Evolutionary conservation across 495 filamentous ascomycete genomes (phyloP).

Genomic region (Massariosphaeria phaeospora): DNA sequence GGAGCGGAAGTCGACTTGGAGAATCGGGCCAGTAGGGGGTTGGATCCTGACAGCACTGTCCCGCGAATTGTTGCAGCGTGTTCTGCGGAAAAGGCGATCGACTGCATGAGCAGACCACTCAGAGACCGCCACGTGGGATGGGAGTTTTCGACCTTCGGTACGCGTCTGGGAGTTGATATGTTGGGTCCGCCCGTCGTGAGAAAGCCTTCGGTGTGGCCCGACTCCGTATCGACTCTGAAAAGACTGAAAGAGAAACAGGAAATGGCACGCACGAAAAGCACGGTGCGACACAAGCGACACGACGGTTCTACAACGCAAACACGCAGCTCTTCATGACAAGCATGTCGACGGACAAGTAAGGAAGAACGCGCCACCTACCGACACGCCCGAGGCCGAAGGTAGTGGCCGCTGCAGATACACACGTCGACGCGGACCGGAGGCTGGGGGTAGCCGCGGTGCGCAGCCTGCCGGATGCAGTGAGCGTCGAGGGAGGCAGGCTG

Average conservation of each 20-base stretch:
- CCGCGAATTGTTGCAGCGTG: conserved; percentile 16
- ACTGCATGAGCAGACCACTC: conserved; percentile 32
- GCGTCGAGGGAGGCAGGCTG: neutral
- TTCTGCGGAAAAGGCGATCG: conserved; percentile 25
- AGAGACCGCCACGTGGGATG: conserved; percentile 35
- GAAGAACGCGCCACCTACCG: neutral
- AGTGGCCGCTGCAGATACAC: too few relatives aligned
- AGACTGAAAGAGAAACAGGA: conserved; percentile 5
- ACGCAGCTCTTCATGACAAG: neutral
- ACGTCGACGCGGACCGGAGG: too few relatives aligned
- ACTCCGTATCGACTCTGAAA: conserved; percentile 12
- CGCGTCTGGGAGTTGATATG: conserved; percentile 28
- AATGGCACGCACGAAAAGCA: conserved; percentile 12
- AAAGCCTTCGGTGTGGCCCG: conserved; percentile 2
- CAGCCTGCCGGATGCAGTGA: too few relatives aligned
- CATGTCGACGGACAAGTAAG: neutral
- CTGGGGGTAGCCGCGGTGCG: too few relatives aligned
- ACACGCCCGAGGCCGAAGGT: neutral
- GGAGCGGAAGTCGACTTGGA: conserved; percentile 5
- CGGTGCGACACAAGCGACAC: conserved; percentile 22
- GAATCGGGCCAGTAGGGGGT: conserved; percentile 13
- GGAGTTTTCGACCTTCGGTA: conserved; percentile 10
- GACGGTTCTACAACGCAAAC: conserved; percentile 21
- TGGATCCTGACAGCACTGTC: conserved; percentile 17
- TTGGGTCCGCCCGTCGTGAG: conserved; percentile 9